phyloP scores from a whole-genome alignment of 768 basidiomycete species.

The Phallus indusiatus region DNA sequence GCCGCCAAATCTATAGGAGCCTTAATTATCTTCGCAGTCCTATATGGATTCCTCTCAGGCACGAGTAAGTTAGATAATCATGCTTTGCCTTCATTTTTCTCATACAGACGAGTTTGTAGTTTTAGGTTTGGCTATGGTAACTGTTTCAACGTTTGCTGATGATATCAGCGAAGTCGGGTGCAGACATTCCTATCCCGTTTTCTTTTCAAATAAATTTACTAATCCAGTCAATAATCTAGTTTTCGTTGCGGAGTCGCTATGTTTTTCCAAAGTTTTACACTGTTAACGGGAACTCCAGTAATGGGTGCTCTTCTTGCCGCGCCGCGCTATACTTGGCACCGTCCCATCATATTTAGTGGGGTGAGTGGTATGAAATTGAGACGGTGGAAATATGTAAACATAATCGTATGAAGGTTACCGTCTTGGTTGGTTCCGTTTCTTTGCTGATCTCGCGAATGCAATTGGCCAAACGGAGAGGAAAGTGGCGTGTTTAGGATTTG shows the following conservation, averaged over 20 bases:
- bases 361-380: neutral
- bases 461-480: neutral
- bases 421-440: neutral
- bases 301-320: conserved; percentile 23
- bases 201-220: neutral
- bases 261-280: conserved; percentile 34
- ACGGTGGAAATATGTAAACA: neutral
- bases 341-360: neutral
- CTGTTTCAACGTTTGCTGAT: neutral
- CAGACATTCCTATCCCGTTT: neutral
- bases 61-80: conserved; percentile 8
- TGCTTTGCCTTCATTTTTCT: no score
- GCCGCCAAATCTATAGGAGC: neutral
- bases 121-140: no score
- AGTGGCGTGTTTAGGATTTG: conserved; percentile 1
- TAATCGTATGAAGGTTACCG: neutral
- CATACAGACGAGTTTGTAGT: neutral
- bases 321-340: neutral
- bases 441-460: neutral
- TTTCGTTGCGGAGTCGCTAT: conserved; percentile 38
- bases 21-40: conserved; percentile 6
- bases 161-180: conserved; percentile 1
- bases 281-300: conserved; percentile 43
- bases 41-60: conserved; percentile 14
- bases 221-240: conserved; percentile 16